Conservation (phyloP, 495 filamentous ascomycete species). For the Talaromyces adpressus region DNA sequence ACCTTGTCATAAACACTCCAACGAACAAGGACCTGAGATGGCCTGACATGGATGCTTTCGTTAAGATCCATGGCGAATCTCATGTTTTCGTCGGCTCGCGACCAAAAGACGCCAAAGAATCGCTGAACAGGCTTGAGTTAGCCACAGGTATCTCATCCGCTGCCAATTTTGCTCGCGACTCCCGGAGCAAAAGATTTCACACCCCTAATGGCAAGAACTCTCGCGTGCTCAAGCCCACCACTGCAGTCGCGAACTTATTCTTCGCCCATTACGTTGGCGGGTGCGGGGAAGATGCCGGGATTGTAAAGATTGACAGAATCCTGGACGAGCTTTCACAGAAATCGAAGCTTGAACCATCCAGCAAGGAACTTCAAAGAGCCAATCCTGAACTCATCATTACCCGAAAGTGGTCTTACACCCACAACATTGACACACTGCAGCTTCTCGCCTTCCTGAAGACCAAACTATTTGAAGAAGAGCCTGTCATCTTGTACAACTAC, state of each 20-base stretch:
- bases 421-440: slow-evolving; percentile 19
- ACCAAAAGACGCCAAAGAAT: slow-evolving; percentile 20
- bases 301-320: slow-evolving; percentile 16
- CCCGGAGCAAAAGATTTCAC: slow-evolving; percentile 15
- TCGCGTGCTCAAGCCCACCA: slow-evolving; percentile 17
- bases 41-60: slow-evolving; percentile 29
- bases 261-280: slow-evolving; percentile 13
- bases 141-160: slow-evolving; percentile 21
- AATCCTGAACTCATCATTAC: slow-evolving; percentile 15
- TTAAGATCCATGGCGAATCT: slow-evolving; percentile 27
- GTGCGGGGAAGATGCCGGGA: slow-evolving; percentile 12
- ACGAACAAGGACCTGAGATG: slow-evolving; percentile 18
- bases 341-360: slow-evolving; percentile 10
- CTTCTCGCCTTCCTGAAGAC: slow-evolving; percentile 22
- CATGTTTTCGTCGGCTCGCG: slow-evolving; percentile 24
- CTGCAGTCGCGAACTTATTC: slow-evolving; percentile 20
- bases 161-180: slow-evolving; percentile 20
- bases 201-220: slow-evolving; percentile 19
- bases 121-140: slow-evolving; percentile 22
- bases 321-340: slow-evolving; percentile 20
- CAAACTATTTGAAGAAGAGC: slow-evolving; percentile 23
- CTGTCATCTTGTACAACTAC: slow-evolving; percentile 22
- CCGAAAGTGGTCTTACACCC: slow-evolving; percentile 18
- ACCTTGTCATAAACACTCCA: slow-evolving; percentile 15
- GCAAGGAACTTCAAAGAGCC: slow-evolving; percentile 12